These are phyloP conservation scores for Termitomyces sp. DNA, from an alignment of 768 basidiomycete species.

Conservation along the genomic window DNA sequence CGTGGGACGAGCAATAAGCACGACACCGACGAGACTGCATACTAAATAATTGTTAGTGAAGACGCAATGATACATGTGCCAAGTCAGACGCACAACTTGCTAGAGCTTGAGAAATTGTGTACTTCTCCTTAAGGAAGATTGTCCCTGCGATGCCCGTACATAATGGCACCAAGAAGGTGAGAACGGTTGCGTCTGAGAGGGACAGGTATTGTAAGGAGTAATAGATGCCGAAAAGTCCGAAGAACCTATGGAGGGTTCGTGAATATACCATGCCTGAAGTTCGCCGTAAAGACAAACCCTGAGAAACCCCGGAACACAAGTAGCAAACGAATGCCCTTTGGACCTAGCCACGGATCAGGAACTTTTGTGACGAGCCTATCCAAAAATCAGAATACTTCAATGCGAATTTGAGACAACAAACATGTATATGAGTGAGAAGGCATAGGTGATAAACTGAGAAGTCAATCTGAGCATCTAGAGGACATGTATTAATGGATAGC, in stretches of 20 bases:
- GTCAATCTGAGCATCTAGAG: not conserved
- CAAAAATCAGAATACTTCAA: not conserved
- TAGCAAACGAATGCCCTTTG: slow-evolving; percentile 56
- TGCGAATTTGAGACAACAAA: slow-evolving; percentile 14
- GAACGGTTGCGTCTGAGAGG: slow-evolving; percentile 69
- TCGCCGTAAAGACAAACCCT: slow-evolving; percentile 37
- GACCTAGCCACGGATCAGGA: slow-evolving; percentile 59
- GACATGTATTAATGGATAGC: slow-evolving; percentile 6
- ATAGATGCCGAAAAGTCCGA: slow-evolving; percentile 43
- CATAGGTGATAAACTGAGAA: slow-evolving; percentile 42
- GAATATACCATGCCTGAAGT: not conserved
- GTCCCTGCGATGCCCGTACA: slow-evolving; percentile 57
- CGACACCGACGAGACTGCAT: slow-evolving; percentile 65
- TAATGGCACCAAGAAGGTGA: slow-evolving; percentile 71
- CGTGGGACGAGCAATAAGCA: slow-evolving; percentile 75
- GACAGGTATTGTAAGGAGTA: slow-evolving; percentile 71
- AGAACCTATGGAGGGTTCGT: slow-evolving; percentile 43
- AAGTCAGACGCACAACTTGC: slow-evolving; percentile 34
- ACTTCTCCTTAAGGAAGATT: slow-evolving; percentile 54
- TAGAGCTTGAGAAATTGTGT: slow-evolving; percentile 47
- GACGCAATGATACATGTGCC: not conserved
- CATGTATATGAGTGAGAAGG: slow-evolving; percentile 48
- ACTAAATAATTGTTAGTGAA: slow-evolving; percentile 25
- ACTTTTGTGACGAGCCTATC: slow-evolving; percentile 33
- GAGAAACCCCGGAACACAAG: slow-evolving; percentile 53